Base-by-base conservation (phyloP, 2,329 filamentous ascomycete species). In the Penicillium paneum region DNA sequence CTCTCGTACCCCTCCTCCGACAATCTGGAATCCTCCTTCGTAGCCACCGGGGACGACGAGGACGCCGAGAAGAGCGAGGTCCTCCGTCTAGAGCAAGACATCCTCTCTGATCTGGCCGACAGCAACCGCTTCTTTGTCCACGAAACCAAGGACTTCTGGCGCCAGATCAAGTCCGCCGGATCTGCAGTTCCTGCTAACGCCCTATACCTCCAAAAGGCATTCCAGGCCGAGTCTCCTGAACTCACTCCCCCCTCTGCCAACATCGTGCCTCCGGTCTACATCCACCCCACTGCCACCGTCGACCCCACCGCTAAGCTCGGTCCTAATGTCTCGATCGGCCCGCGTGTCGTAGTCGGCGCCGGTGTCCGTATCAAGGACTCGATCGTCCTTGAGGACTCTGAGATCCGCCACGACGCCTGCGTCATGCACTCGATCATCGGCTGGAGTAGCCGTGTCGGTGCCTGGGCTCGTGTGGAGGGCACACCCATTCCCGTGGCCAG, bases 101-200 rank as follows among this genome's bases (percentile, higher is more conserved):
- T 97, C 49, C 83, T 99, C 56, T 89, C 91, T 48, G 93, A 97
- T 69, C 86, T 97, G 68, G 93, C 94, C 58, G 94, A 97, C 76
- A 96, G 85, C 83, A 94, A 96, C 78, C 90, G 94, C 74, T 99
- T 99, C 81, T 97, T 91, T 76, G 94, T 97, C 31, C 89, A 96
- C 74, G 94, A 99, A 80, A 97, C 93, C 63, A 96, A 95, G 79
- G 94, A 97, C 74, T 99, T 99, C 76, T 99, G 94, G 94, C 91
- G 94, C 66, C 94, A 99, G 81, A 97, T 99, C 83, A 99, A 99
- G 84, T 97, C 94, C 1, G 94, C 94, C 56, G 94, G 94, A 56
- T 97, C 93, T 6, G 94, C 94, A 46, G 91, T 99, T 28, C 94
- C 94, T 15, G 94, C 94, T 60, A 97, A 97, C 70, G 94, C 94